Evolutionary conservation across 352 stramenopile genomes (phyloP).

Genomic region (Pythium folliculosum): DNA sequence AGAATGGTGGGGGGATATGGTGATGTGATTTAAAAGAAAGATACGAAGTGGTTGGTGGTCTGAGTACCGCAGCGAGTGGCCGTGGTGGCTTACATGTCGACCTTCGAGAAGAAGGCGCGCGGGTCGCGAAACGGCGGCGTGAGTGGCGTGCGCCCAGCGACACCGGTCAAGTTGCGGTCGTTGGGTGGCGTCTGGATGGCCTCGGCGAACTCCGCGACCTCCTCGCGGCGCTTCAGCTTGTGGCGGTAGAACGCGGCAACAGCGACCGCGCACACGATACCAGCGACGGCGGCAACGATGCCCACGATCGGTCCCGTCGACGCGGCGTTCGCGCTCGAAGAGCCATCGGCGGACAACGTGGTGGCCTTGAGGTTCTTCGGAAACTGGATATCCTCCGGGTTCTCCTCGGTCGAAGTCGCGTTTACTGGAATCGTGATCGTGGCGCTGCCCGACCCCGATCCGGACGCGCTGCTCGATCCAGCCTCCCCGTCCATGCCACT

Average conservation of each 20-base stretch:
- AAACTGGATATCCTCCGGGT: conserved; percentile 13
- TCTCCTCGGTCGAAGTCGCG: not conserved
- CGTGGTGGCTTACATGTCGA: not conserved
- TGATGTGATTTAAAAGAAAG: not conserved
- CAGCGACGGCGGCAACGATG: conserved; percentile 3
- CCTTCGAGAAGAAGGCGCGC: not conserved
- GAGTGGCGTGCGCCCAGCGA: not conserved
- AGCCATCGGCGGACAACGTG: not conserved
- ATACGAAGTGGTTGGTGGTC: not conserved
- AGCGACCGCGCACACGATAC: not conserved
- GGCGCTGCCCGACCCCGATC: not conserved
- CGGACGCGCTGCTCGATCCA: not conserved
- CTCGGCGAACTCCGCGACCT: not conserved
- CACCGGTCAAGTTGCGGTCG: not conserved
- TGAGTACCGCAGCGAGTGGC: not conserved
- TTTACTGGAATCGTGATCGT: not conserved
- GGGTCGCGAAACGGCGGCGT: not conserved
- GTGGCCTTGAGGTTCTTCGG: not conserved
- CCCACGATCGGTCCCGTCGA: conserved; percentile 2
- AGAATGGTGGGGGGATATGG: not conserved
- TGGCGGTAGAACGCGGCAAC: conserved; percentile 1
- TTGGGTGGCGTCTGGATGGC: not conserved
- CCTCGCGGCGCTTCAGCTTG: not conserved
- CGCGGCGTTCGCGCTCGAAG: not conserved
- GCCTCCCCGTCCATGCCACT: conserved; percentile 14